Evolutionary conservation across 768 basidiomycete genomes (phyloP).

Genomic region (Mycena amicta): DNA sequence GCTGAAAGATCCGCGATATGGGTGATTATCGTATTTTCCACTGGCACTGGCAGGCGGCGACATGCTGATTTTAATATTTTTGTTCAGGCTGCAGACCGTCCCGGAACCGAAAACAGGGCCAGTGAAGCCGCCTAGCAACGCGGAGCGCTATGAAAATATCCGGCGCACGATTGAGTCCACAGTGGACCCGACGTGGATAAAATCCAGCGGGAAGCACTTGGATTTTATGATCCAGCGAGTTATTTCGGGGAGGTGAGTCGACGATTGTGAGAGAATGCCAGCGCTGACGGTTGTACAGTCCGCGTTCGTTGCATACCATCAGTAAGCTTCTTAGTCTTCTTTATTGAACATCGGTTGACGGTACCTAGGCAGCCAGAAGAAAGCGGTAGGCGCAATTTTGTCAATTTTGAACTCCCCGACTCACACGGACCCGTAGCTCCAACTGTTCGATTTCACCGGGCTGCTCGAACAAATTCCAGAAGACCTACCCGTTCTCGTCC

Average conservation of each 20-base stretch:
- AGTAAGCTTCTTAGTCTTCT: slow-evolving; percentile 15
- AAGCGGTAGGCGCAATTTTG: slow-evolving; percentile 12
- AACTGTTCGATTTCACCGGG: slow-evolving; percentile 34
- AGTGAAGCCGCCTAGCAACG: neutral
- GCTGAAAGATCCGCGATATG: slow-evolving; percentile 12
- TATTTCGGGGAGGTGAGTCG: slow-evolving; percentile 10
- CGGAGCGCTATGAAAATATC: slow-evolving; percentile 9
- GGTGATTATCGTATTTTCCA: neutral
- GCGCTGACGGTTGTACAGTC: slow-evolving; percentile 4
- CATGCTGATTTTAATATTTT: too few relatives aligned
- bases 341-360: too few relatives aligned
- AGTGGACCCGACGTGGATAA: slow-evolving; percentile 15
- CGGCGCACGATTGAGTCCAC: slow-evolving; percentile 14
- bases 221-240: slow-evolving; percentile 18
- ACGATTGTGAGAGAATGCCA: neutral
- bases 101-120: slow-evolving; percentile 2
- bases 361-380: slow-evolving; percentile 21
- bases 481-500: slow-evolving; percentile 38
- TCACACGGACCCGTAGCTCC: slow-evolving; percentile 24
- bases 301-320: slow-evolving; percentile 16
- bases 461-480: slow-evolving; percentile 31
- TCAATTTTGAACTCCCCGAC: neutral
- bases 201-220: slow-evolving; percentile 3
- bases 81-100: slow-evolving; percentile 2
- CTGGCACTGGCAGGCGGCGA: neutral